Evolutionary conservation across 1,139 yeast genomes (phyloP), one percentile per base, ranked within the genome.

Genomic region (Candida gigantensis): DNA sequence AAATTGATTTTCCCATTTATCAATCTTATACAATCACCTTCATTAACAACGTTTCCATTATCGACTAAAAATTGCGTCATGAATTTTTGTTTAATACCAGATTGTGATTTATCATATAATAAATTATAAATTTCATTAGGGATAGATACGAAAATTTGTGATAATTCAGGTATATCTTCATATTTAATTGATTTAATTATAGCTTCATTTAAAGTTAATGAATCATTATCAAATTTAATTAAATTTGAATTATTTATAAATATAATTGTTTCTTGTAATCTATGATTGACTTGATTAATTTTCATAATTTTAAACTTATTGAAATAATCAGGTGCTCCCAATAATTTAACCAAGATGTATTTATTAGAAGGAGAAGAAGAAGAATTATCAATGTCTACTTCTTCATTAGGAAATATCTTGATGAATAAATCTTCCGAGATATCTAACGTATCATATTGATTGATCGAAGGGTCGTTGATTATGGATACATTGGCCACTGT

Each of bases 1-100:
- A 81, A 70, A 6, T 75, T 55, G 4, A 85, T 72, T 6, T 50
- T 51, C 3, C 82, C 84, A 47, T 74, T 70, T 19, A 77, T 53
- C n/a, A 55, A 52, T 42, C 72, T 52, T 3, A 77, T 53, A 3
- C 51, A 36, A 39, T 67, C 72, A 23, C 62, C 62, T 19, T 58
- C 56, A 28, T 59, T 50, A 2, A 70, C 62, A 11, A 71, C 62
- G 6, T 60, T 50, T 9, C 68, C 72, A n/a, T 46, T 53, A 40
- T 44, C 53, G 6, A 14, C 50, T 34, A 55, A 55, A 42, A 49
- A 71, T 39, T 48, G 60, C 24, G 44, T 51, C 33, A 50, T 44
- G 44, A 60, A 62, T 32, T 56, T 59, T 3, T 61, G 47, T 37
- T 66, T 60, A 8, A 63, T 53, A 2, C 57, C 43, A 10, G 50